Conservation (phyloP, 1,284 basidiomycete species). For the Golubevia sp. region DNA sequence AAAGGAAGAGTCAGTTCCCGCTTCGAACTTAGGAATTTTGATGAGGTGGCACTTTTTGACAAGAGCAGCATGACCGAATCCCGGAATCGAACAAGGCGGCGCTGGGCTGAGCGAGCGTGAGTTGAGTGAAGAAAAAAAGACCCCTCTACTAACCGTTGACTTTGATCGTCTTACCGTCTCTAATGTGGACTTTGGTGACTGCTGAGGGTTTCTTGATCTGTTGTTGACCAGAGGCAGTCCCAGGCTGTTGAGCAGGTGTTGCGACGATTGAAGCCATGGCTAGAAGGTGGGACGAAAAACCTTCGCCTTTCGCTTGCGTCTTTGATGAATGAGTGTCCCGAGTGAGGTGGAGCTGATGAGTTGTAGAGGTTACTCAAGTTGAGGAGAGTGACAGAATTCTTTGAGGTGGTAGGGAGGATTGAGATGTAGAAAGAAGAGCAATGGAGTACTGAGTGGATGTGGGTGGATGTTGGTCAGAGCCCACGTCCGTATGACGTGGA, state of each 20-base stretch:
- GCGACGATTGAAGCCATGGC: neutral
- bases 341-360: too few species aligned
- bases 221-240: neutral
- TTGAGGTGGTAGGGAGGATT: too few species aligned
- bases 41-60: too few species aligned
- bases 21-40: too few species aligned
- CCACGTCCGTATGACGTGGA: too few species aligned
- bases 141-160: slow-evolving; percentile 37
- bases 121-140: neutral
- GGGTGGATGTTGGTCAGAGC: neutral
- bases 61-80: too few species aligned
- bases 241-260: neutral
- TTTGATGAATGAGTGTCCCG: too few species aligned
- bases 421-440: slow-evolving; percentile 56
- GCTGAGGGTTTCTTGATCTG: slow-evolving; percentile 9
- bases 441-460: neutral
- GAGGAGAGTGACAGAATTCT: too few species aligned
- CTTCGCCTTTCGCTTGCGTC: slow-evolving; percentile 3
- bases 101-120: too few species aligned
- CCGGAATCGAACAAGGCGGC: too few species aligned
- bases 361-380: too few species aligned
- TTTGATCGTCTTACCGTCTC: slow-evolving; percentile 39
- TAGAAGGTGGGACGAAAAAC: neutral
- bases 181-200: slow-evolving; percentile 34
- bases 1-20: neutral